Base-by-base conservation (phyloP, 305 asterid genomes). In the Fraxinus albicans region DNA sequence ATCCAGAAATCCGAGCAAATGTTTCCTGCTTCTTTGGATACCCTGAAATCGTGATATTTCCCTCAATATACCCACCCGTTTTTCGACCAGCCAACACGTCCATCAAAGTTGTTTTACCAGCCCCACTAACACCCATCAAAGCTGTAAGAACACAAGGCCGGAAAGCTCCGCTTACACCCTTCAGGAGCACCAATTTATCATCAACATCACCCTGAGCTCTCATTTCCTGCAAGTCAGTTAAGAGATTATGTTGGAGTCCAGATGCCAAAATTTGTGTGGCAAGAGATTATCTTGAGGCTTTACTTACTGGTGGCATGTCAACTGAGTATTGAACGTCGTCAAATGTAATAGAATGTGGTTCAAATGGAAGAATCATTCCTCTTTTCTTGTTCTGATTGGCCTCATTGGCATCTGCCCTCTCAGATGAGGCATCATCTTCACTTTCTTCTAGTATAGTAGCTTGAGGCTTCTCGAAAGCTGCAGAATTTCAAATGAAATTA, bases 61-160 rank as follows among this genome's bases (percentile, higher is more conserved):
- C 98, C 31, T 91, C 93, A 34, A 93, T 88, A 53, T 93, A 91
- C 33, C 98, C 97, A 23, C 96, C 97, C 1, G 98, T 93, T 88
- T 94, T 94, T 82, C 97, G 78, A 29, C 98, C 98, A 10, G 97
- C 97, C 67, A 94, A 82, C 44, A 94, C 97, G 36, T 94, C 98
- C 98, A 94, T 93, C 70, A 94, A 69, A 0, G 97, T 94, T 73
- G 97, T 94, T 87, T 94, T 94, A 36, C 98, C 98, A 2, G 98
- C 98, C 67, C 98, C 98, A 77, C 97, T 94, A 29, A 94, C 98
- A 12, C 97, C 98, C 97, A 94, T 93, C 80, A 94, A 84, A 44
- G 98, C 98, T 21, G 98, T 92, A 38, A 94, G 93, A 82, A 94
- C 94, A 8, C 98, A 97, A 0, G 97, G 97, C 91, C 94, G 89